These are phyloP conservation scores for Globisporangium megalacanthum DNA, from an alignment of 352 stramenopile species.

Conservation along the genomic window DNA sequence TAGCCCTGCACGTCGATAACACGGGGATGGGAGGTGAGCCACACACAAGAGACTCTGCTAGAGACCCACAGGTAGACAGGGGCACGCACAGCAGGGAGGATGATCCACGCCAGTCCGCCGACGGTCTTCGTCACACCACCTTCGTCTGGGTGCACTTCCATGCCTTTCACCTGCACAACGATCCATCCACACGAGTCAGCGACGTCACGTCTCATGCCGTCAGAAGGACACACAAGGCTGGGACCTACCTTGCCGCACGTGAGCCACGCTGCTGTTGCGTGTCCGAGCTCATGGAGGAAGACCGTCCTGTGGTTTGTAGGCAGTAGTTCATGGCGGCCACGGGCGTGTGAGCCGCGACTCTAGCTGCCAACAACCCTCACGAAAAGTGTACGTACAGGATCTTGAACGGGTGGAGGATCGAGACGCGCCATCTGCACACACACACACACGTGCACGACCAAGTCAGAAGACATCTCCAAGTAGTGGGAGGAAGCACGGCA, in stretches of 20 bases:
- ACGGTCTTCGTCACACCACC: slow-evolving; percentile 82
- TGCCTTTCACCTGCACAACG: slow-evolving; percentile 58
- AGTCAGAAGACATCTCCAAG: neutral
- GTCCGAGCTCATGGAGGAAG: slow-evolving; percentile 83
- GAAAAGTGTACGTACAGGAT: slow-evolving; percentile 58
- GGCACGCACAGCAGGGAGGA: slow-evolving; percentile 56
- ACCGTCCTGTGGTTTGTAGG: slow-evolving; percentile 43
- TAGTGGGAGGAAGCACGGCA: neutral
- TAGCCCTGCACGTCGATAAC: slow-evolving; percentile 48
- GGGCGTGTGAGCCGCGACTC: neutral
- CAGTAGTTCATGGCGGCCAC: neutral
- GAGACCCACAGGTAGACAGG: neutral
- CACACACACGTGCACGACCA: neutral
- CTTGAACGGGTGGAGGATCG: slow-evolving; percentile 85
- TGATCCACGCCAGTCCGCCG: slow-evolving; percentile 63
- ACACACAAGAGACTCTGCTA: neutral
- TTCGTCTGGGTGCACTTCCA: slow-evolving; percentile 88
- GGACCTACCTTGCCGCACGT: slow-evolving; percentile 67
- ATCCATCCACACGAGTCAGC: too few species aligned
- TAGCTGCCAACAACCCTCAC: neutral
- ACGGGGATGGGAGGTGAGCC: neutral
- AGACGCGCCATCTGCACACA: slow-evolving; percentile 72
- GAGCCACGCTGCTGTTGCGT: slow-evolving; percentile 79
- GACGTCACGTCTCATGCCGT: too few species aligned
- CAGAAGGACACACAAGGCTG: neutral